These are phyloP conservation scores for Choanephora cucurbitarum DNA, from an alignment of 371 early-diverging fungal species.

Conservation along the genomic window DNA sequence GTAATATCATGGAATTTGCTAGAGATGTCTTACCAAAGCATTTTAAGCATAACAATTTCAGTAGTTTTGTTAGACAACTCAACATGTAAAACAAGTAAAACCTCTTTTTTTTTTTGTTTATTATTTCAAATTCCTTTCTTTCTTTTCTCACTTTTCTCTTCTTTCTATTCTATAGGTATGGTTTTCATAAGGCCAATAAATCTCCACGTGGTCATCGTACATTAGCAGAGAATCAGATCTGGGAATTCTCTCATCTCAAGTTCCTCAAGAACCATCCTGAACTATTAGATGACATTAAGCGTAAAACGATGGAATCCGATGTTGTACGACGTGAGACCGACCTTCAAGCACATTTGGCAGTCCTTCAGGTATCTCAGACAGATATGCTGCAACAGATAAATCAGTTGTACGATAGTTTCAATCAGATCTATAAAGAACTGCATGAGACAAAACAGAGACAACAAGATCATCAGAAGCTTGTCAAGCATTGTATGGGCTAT, in stretches of 20 bases:
- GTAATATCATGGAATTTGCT: conserved; percentile 85
- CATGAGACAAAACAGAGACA: conserved; percentile 69
- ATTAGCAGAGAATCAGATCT: conserved; percentile 84
- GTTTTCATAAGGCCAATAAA: conserved; percentile 89
- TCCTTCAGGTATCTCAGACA: conserved; percentile 76
- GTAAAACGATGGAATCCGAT: conserved; percentile 85
- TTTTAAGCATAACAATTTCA: conserved; percentile 90
- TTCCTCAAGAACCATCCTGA: conserved; percentile 81
- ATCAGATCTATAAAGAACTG: conserved; percentile 72
- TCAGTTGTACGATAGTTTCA: conserved; percentile 70
- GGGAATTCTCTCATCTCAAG: conserved; percentile 91
- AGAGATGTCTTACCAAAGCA: conserved; percentile 78
- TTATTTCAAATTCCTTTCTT: not conserved
- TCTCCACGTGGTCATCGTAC: conserved; percentile 84
- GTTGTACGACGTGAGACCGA: conserved; percentile 73
- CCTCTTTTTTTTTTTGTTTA: not conserved
- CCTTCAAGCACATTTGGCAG: conserved; percentile 69
- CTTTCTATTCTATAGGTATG: conserved; percentile 60
- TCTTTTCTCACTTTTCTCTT: not conserved
- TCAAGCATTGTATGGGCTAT: conserved; percentile 62
- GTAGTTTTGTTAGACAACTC: conserved; percentile 86
- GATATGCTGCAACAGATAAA: conserved; percentile 74
- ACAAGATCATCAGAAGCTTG: conserved; percentile 57
- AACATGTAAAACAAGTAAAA: conserved; percentile 65
- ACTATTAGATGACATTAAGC: conserved; percentile 82